Percentiles rank a stretch among this genome's conserved stretches.
Conservation (phyloP, 2,329 filamentous ascomycete species). For the Diaporthe ilicicola region DNA sequence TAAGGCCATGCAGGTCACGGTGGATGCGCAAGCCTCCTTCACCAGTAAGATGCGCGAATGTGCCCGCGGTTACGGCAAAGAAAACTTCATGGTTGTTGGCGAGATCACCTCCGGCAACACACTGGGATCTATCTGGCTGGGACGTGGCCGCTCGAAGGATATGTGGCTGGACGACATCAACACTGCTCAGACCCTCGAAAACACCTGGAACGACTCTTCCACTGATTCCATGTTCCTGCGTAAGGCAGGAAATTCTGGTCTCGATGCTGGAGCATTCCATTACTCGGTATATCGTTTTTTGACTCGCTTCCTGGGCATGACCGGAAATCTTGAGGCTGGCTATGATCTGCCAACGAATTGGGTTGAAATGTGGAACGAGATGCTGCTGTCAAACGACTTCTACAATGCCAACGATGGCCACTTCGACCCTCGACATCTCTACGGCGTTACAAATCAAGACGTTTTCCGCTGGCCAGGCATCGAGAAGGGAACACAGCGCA, state of each 20-base stretch:
- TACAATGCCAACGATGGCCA: constrained; percentile 67
- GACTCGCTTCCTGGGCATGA: constrained; percentile 44
- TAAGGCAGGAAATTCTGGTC: constrained; percentile 60
- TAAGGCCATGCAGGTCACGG: constrained; percentile 67
- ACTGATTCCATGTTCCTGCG: constrained; percentile 55
- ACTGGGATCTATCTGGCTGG: constrained; percentile 67
- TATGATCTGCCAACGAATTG: constrained; percentile 45
- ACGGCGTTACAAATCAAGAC: constrained; percentile 71
- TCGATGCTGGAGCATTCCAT: constrained; percentile 55
- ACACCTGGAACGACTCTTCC: constrained; percentile 32
- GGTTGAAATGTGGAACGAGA: constrained; percentile 63
- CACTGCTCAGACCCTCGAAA: constrained; percentile 30
- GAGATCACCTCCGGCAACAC: constrained; percentile 70
- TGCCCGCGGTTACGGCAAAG: constrained; percentile 61
- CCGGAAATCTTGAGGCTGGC: constrained; percentile 43
- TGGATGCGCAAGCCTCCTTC: constrained; percentile 67
- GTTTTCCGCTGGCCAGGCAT: constrained; percentile 71
- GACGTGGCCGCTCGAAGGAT: constrained; percentile 61
- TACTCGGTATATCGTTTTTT: constrained; percentile 43
- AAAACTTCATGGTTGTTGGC: constrained; percentile 70
- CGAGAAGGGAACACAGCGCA: constrained; percentile 62
- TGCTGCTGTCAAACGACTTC: constrained; percentile 67
- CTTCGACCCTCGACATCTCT: constrained; percentile 72
- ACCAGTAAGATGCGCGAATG: constrained; percentile 64
- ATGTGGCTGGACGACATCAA: constrained; percentile 33